A percentile compares a stretch with the other conserved stretches of the same genome.
Conservation (phyloP, 345 rosid species). For the Cardamine occulta region DNA sequence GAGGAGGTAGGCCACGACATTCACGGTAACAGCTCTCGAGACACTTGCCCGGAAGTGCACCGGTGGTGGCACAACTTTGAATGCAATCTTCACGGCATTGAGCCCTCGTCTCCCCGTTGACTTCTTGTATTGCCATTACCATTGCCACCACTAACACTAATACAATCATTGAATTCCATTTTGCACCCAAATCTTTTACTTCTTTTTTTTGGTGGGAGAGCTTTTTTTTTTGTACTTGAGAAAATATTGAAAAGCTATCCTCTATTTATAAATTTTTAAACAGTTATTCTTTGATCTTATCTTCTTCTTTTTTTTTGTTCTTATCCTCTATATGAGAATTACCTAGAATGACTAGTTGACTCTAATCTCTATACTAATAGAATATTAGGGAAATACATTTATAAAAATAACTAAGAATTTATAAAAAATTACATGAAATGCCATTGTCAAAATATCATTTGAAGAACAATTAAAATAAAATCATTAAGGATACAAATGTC, state of each 20-base stretch:
- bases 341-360: too few species aligned
- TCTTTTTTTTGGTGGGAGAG: not conserved
- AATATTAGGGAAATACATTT: too few species aligned
- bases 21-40: not conserved
- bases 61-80: slow-evolving; percentile 23
- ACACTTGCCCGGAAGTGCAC: not conserved
- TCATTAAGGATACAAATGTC: too few species aligned
- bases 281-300: not conserved
- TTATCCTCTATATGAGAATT: too few species aligned
- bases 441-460: too few species aligned
- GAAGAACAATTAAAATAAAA: too few species aligned
- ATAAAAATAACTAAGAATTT: too few species aligned
- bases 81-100: slow-evolving; percentile 25
- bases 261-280: not conserved
- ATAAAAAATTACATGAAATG: too few species aligned
- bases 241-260: not conserved
- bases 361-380: too few species aligned
- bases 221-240: not conserved
- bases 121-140: not conserved
- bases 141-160: not conserved
- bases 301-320: too few species aligned
- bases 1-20: not conserved
- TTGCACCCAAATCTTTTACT: not conserved
- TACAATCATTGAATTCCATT: not conserved
- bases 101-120: not conserved